Evolutionary conservation across 1,139 yeast species (phyloP), one percentile per base, ranked within the genome.

Genomic region (Pichia sp.): DNA sequence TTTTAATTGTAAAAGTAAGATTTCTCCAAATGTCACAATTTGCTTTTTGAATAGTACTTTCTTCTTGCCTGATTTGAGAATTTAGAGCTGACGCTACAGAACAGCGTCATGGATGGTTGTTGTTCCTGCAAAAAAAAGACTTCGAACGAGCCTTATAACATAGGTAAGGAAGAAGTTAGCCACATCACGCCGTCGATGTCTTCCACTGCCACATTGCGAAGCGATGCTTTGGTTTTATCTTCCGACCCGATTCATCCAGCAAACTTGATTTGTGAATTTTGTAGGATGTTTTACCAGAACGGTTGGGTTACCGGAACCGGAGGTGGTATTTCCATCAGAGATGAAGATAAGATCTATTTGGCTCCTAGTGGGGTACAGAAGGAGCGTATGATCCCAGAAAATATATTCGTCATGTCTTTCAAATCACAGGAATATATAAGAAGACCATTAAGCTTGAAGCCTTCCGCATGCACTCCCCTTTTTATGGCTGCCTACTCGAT

Each of bases 221-320:
- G 8, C 3, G 61, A 64, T 43, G 51, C 53, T 7, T 56, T 79
- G 34, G 68, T 79, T 52, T 63, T 64, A 2, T 79, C 84, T 1
- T 59, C 66, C 8, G 85, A 86, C 64, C 82, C 86, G 6, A 69
- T 73, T 47, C 96, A 90, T 67, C 96, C 97, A 0, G 96, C 96
- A 4, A 86, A 87, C 64, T 73, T 87, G 63, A 87, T 92, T 59
- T 90, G 96, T 67, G 89, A 87, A 60, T 76, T 92, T 43, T 90
- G 97, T 68, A 76, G 81, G 51, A 73, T 81, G 32, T 89, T 92
- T 67, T 92, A 87, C 68, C 78, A 81, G 64, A 85, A 86, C 66
- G 86, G 88, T 55, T 90, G 97, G 97, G 95, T 90, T 59, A 87
- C 96, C 0, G 98, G 97, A 4, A 92, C 98, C 1, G 97, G 97